Percentiles rank a stretch among this genome's conserved stretches.
Conservation (phyloP, 2,329 filamentous ascomycete species). For the Beauveria sp. region DNA sequence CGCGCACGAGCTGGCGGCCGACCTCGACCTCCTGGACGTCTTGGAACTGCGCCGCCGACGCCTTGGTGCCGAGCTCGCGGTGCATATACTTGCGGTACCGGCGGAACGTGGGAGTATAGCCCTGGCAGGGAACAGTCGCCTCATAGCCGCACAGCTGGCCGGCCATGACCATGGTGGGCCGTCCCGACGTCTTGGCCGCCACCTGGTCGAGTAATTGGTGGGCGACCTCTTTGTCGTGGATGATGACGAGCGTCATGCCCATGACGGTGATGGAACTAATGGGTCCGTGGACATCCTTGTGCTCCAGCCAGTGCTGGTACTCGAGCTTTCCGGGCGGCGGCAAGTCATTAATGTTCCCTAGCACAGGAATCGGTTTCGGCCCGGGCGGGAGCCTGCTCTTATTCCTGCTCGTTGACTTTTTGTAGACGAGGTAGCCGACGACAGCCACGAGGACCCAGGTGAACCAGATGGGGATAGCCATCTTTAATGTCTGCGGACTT, state of each 20-base stretch:
- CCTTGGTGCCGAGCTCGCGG: conserved; percentile 21
- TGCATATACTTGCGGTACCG: conserved; percentile 20
- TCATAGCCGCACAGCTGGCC: conserved; percentile 20
- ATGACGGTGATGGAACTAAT: conserved; percentile 30
- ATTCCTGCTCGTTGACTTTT: neutral
- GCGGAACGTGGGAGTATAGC: conserved; percentile 17
- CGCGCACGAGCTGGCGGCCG: conserved; percentile 2
- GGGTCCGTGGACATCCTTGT: conserved; percentile 26
- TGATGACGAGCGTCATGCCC: conserved; percentile 29
- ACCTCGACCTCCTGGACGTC: conserved; percentile 11
- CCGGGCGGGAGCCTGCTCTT: conserved; percentile 33
- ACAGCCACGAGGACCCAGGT: neutral
- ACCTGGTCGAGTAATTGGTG: conserved; percentile 27
- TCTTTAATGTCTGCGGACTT: neutral
- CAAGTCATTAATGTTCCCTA: conserved; percentile 42
- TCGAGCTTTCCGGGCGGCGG: conserved; percentile 26
- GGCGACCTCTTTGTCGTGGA: conserved; percentile 27
- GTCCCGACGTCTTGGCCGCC: conserved; percentile 21
- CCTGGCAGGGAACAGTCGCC: conserved; percentile 14
- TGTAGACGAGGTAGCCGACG: neutral
- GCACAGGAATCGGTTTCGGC: conserved; percentile 33
- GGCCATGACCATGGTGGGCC: conserved; percentile 21
- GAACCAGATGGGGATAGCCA: neutral
- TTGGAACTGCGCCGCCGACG: conserved; percentile 2
- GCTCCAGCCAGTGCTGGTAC: conserved; percentile 29